A percentile compares a stretch with the other conserved stretches of the same genome.
phyloP scores from a whole-genome alignment of 2,329 filamentous ascomycete genomes.

The Cadophora luteo-olivacea region DNA sequence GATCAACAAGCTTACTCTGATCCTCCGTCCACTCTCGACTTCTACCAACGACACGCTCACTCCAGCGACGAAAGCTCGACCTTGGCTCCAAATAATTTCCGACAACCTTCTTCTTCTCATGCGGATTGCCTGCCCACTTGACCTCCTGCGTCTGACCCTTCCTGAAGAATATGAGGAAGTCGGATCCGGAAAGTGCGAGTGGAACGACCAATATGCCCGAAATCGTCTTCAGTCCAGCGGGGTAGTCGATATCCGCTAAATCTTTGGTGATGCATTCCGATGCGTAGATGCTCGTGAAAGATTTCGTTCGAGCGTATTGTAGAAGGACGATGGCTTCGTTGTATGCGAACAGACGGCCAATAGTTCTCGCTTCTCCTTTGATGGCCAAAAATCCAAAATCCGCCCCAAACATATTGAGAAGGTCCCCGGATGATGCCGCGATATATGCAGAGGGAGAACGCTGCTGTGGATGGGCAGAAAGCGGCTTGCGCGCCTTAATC shows the following conservation, averaged over 20 bases:
- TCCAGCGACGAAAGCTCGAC: slow-evolving; percentile 36
- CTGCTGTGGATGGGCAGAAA: slow-evolving; percentile 23
- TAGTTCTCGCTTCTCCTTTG: slow-evolving; percentile 35
- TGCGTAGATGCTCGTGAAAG: slow-evolving; percentile 27
- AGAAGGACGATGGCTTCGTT: slow-evolving; percentile 36
- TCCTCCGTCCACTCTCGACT: slow-evolving; percentile 38
- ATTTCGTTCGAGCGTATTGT: slow-evolving; percentile 31
- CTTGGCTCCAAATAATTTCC: slow-evolving; percentile 34
- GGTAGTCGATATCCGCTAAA: slow-evolving; percentile 29
- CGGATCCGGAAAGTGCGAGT: slow-evolving; percentile 28
- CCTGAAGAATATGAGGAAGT: slow-evolving; percentile 37
- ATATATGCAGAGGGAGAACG: slow-evolving; percentile 35
- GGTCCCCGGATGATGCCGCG: slow-evolving; percentile 31
- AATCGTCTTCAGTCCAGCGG: slow-evolving; percentile 20
- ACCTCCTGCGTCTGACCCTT: slow-evolving; percentile 35
- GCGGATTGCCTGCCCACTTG: slow-evolving; percentile 36
- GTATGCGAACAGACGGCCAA: slow-evolving; percentile 34
- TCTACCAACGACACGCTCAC: slow-evolving; percentile 32
- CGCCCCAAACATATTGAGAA: slow-evolving; percentile 34
- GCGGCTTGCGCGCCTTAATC: slow-evolving; percentile 32
- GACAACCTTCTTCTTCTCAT: slow-evolving; percentile 31
- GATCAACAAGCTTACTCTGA: slow-evolving; percentile 25
- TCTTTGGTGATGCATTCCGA: slow-evolving; percentile 33
- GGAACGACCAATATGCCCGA: slow-evolving; percentile 36
- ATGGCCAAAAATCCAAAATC: slow-evolving; percentile 37